Evolutionary conservation across 2,329 filamentous ascomycete species (phyloP).

Genomic region (Gliomastix tumulicola): DNA sequence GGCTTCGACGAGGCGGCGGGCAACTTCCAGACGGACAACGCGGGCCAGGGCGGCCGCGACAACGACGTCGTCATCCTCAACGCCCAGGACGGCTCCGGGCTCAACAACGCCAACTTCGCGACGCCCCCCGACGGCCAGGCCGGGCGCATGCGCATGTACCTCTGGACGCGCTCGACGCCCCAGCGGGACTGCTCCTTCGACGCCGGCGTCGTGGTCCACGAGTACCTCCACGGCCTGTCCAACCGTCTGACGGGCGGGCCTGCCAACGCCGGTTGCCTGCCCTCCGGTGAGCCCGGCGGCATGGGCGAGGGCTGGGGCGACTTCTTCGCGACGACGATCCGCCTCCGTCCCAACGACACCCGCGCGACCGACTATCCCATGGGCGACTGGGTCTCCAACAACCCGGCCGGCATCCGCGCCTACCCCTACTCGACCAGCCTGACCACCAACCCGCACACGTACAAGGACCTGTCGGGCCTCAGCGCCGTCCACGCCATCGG

Average conservation of each 20-base stretch:
- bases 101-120: slow-evolving; percentile 52
- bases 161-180: slow-evolving; percentile 42
- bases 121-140: slow-evolving; percentile 43
- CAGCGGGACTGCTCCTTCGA: slow-evolving; percentile 51
- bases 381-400: slow-evolving; percentile 40
- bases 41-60: slow-evolving; percentile 41
- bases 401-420: slow-evolving; percentile 34
- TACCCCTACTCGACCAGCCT: slow-evolving; percentile 45
- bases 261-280: slow-evolving; percentile 41
- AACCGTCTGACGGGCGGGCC: slow-evolving; percentile 54
- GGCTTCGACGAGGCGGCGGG: slow-evolving; percentile 52
- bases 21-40: slow-evolving; percentile 54
- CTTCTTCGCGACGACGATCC: slow-evolving; percentile 60
- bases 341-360: slow-evolving; percentile 36
- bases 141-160: slow-evolving; percentile 52
- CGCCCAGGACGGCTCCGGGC: slow-evolving; percentile 45
- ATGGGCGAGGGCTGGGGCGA: slow-evolving; percentile 55
- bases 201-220: slow-evolving; percentile 53
- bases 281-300: slow-evolving; percentile 39
- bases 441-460: slow-evolving; percentile 41
- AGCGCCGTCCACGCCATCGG: slow-evolving; percentile 39
- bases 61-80: slow-evolving; percentile 48
- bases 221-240: slow-evolving; percentile 49
- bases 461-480: slow-evolving; percentile 30
- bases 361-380: slow-evolving; percentile 37